A percentile compares a stretch with the other conserved stretches of the same genome.
These are phyloP conservation scores for Alternaria metachromatica DNA, from an alignment of 2,329 filamentous ascomycete genomes.

Conservation along the genomic window DNA sequence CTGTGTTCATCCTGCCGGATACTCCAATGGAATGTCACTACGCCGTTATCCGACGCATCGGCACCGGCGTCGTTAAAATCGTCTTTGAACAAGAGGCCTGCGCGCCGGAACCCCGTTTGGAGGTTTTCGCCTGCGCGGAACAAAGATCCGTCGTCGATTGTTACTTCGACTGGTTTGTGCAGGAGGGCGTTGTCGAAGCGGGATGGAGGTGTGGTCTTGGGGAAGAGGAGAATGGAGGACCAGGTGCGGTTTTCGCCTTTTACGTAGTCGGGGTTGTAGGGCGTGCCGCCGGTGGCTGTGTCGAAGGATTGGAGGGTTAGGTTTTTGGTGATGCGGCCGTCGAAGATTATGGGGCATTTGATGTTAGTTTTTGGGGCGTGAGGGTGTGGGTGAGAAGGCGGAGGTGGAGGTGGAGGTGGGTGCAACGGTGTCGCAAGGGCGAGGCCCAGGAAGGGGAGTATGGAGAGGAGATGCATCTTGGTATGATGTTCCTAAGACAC, in stretches of 20 bases:
- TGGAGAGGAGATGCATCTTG: background rate
- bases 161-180: constrained; percentile 32
- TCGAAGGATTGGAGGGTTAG: constrained; percentile 29
- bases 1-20: constrained; percentile 22
- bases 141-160: constrained; percentile 30
- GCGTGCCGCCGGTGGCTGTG: constrained; percentile 10
- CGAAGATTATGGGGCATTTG: constrained; percentile 40
- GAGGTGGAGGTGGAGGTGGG: background rate
- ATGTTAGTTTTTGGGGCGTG: background rate
- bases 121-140: constrained; percentile 26
- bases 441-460: background rate
- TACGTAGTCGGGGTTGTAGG: constrained; percentile 29
- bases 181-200: constrained; percentile 23
- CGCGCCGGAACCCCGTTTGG: constrained; percentile 33
- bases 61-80: constrained; percentile 27
- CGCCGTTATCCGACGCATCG: constrained; percentile 28
- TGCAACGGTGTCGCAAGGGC: background rate
- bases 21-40: constrained; percentile 38
- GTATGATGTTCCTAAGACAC: accelerated
- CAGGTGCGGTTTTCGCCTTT: constrained; percentile 38
- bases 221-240: constrained; percentile 30
- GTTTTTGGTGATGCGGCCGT: constrained; percentile 33
- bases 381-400: background rate
- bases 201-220: constrained; percentile 10
- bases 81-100: constrained; percentile 29